Evolutionary conservation across 306 rosid species (phyloP).

Genomic region (Cucurbita ficifolia): DNA sequence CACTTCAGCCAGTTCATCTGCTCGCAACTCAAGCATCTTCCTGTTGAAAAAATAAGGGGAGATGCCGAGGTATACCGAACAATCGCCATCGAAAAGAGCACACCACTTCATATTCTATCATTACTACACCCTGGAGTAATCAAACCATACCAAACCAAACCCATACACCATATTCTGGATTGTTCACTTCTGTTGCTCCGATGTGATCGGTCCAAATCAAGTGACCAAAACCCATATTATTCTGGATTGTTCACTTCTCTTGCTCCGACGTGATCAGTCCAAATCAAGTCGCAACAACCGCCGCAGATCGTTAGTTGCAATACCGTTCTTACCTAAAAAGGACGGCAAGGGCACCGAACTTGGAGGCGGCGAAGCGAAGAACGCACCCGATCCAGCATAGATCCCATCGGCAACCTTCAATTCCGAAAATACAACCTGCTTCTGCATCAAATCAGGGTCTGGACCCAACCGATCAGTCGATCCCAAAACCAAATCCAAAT

Average conservation of each 20-base stretch:
- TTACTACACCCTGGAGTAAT: neutral
- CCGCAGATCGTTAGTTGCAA: conserved; percentile 40
- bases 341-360: conserved; percentile 60
- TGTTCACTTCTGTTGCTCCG: neutral
- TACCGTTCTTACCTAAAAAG: conserved; percentile 34
- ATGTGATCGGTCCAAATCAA: neutral
- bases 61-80: conserved; percentile 26
- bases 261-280: conserved; percentile 1
- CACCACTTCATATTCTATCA: neutral
- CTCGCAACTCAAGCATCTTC: conserved; percentile 25
- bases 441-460: conserved; percentile 41
- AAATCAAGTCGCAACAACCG: conserved; percentile 46
- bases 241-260: neutral
- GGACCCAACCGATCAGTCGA: conserved; percentile 63
- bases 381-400: conserved; percentile 43
- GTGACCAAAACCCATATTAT: neutral
- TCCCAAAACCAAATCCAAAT: conserved; percentile 29
- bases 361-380: conserved; percentile 54
- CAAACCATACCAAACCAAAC: neutral
- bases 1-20: conserved; percentile 8
- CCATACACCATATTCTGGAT: neutral
- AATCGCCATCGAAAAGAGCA: neutral
- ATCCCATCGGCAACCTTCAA: conserved; percentile 22
- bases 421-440: conserved; percentile 43
- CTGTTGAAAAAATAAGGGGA: conserved; percentile 79